Evolutionary conservation across 2,329 filamentous ascomycete species (phyloP).

Genomic region (Calonectria montana): DNA sequence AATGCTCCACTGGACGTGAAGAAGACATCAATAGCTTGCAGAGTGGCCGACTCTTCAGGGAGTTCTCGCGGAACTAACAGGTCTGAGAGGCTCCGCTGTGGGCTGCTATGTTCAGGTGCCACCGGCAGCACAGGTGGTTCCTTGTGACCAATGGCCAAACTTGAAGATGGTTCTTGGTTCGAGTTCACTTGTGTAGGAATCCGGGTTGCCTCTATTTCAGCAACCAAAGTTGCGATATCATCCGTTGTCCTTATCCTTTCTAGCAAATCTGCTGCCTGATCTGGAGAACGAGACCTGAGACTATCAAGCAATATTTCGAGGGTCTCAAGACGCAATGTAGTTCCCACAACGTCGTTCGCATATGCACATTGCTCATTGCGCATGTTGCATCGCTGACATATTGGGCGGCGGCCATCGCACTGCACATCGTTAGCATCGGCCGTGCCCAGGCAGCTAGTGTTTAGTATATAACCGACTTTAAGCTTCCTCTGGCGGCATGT

Average conservation of each 20-base stretch:
- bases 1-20: constrained; percentile 21
- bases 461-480: background rate
- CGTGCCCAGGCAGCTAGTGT: no score
- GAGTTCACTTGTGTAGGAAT: background rate
- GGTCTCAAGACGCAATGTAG: background rate
- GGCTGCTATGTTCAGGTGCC: background rate
- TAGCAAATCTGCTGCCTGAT: background rate
- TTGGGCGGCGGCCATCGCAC: background rate
- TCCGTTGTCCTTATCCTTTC: background rate
- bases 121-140: no score
- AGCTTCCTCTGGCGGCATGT: background rate
- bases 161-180: background rate
- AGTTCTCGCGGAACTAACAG: background rate
- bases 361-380: background rate
- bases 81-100: background rate
- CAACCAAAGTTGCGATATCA: background rate
- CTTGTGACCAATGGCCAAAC: no score
- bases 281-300: background rate
- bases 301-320: background rate
- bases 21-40: constrained; percentile 6
- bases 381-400: background rate
- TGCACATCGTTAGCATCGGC: background rate
- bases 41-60: background rate
- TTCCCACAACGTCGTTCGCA: background rate
- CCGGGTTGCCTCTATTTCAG: background rate